phyloP scores from a whole-genome alignment of 495 filamentous ascomycete genomes.

The Melanomma pulvis-pyrius region DNA sequence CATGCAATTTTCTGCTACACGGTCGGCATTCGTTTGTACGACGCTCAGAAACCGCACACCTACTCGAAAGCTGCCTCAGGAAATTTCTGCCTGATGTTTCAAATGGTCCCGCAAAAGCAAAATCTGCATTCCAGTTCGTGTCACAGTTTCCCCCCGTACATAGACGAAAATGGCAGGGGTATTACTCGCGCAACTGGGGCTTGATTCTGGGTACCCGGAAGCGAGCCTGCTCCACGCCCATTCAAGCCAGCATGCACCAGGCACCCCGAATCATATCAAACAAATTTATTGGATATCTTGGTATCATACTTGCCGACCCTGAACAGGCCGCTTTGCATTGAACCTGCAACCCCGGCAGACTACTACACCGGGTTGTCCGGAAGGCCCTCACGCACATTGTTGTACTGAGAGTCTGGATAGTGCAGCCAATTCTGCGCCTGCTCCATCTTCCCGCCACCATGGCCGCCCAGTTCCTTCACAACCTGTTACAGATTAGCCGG shows the following conservation, averaged over 20 bases:
- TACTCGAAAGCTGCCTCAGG: background rate
- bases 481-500: conserved; percentile 18
- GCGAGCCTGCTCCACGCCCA: background rate
- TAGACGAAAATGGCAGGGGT: background rate
- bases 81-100: background rate
- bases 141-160: background rate
- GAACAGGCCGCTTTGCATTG: no score
- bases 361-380: conserved; percentile 10
- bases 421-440: conserved; percentile 24
- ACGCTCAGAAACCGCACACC: conserved; percentile 7
- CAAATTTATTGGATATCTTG: background rate
- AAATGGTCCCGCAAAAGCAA: background rate
- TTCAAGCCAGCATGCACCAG: background rate
- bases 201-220: background rate
- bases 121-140: background rate
- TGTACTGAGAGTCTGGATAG: conserved; percentile 34
- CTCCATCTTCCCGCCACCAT: conserved; percentile 22
- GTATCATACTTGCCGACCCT: background rate
- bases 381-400: conserved; percentile 34
- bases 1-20: background rate
- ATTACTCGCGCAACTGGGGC: background rate
- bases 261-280: background rate
- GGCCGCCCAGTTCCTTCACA: conserved; percentile 27
- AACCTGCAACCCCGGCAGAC: no score
- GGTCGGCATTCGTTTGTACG: background rate